Conservation (phyloP, 2,329 filamentous ascomycete genomes). For the Xylaria polymorpha region DNA sequence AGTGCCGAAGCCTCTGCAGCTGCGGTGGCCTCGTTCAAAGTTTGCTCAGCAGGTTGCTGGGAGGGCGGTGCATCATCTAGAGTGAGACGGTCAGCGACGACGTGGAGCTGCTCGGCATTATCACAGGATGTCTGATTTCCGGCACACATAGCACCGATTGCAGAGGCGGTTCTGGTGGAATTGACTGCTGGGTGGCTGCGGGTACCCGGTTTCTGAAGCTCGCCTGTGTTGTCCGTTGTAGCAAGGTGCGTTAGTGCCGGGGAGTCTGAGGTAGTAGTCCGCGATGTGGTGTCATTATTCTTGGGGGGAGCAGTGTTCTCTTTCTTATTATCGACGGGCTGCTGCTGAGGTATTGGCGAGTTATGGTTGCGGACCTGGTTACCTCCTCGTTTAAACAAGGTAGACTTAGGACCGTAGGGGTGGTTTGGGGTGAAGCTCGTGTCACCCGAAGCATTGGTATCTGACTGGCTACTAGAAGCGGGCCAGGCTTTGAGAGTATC, state of each 20-base stretch:
- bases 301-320: constrained; percentile 37
- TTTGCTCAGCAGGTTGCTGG: constrained; percentile 29
- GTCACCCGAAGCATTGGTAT: constrained; percentile 41
- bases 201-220: constrained; percentile 49
- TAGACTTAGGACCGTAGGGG: constrained; percentile 37
- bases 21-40: constrained; percentile 37
- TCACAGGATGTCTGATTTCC: constrained; percentile 26
- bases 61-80: constrained; percentile 40
- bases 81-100: constrained; percentile 42
- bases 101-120: constrained; percentile 37
- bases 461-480: constrained; percentile 38
- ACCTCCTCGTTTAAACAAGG: constrained; percentile 38
- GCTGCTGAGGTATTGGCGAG: constrained; percentile 29
- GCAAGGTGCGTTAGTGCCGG: constrained; percentile 40
- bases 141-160: constrained; percentile 29
- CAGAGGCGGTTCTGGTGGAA: constrained; percentile 37
- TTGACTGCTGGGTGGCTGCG: constrained; percentile 40
- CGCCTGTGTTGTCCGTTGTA: constrained; percentile 38
- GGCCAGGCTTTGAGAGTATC: constrained; percentile 29
- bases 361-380: constrained; percentile 29
- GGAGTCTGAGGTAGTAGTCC: constrained; percentile 26
- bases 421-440: constrained; percentile 41
- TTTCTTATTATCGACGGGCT: constrained; percentile 33
- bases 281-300: constrained; percentile 28
- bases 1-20: constrained; percentile 42